Evolutionary conservation across 495 filamentous ascomycete genomes (phyloP), one percentile per base, ranked within the genome.

Genomic region (Chaetomidium leptoderma): DNA sequence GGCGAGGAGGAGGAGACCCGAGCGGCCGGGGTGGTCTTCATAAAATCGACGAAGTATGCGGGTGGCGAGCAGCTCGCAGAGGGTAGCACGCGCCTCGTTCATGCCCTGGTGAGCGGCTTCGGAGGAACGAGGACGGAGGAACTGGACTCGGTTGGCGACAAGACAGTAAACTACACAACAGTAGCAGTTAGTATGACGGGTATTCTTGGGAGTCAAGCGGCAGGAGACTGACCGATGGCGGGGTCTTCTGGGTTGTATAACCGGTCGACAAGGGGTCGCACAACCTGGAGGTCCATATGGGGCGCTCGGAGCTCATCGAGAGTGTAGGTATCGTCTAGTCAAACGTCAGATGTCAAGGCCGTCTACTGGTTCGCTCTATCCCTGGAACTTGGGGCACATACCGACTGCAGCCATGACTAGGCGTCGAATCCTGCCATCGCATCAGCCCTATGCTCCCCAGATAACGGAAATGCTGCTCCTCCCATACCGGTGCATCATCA

Each of bases 111-210:
- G 78, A 51, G 84, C 79, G 24, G 79, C 68, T 57, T 83, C 75
- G 53, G 72, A 74, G 16, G 71, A 70, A 52, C 83, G 82, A 45
- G 84, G 80, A 19, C 79, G 75, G 23, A 83, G 76, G 69, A 87
- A 87, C 53, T 87, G 81, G 13, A 81, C 70, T 11, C 81, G 72
- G 63, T 87, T 87, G 48, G 84, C 83, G 32, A 87, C 76, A 9
- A 87, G 76, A 63, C 82, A 84, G 65, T 85, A 86, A 9, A 86
- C 81, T 74, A 61, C 7, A 5, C 23, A 9, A 0, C 11, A n/a
- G 8, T 8, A 14, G 14, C 17, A 27, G 37, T 47, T 8, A 58
- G 55, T 17, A 23, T 16, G 10, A n/a, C n/a, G n/a, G n/a, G 36
- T 35, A 26, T 36, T 2, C 19, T 35, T 2, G 33, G 11, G 1